These are phyloP conservation scores for Wickerhamiella allomyrinae DNA, from an alignment of 805 yeast species.

Conservation along the genomic window DNA sequence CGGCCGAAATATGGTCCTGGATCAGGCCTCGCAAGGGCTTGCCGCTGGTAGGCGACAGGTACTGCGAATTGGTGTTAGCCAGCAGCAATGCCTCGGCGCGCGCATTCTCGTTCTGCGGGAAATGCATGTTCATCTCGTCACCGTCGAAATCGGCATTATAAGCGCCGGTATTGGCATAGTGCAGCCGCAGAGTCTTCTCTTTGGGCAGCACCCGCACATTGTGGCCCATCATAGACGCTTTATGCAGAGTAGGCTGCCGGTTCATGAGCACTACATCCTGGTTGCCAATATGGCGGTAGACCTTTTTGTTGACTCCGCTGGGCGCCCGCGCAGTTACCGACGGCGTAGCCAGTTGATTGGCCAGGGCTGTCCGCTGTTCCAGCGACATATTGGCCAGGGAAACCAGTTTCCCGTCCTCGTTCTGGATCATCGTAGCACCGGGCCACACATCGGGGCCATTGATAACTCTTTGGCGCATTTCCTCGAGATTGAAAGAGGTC, in stretches of 20 bases:
- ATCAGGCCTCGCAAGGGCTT: constrained; percentile 96
- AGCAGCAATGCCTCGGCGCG: constrained; percentile 88
- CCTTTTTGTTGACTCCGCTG: constrained; percentile 62
- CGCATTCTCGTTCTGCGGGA: constrained; percentile 96
- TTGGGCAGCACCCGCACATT: constrained; percentile 93
- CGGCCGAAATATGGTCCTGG: constrained; percentile 97
- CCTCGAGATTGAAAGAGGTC: constrained; percentile 78
- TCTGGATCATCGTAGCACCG: constrained; percentile 91
- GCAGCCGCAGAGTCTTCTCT: constrained; percentile 90
- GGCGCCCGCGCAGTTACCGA: constrained; percentile 24
- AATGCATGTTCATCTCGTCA: constrained; percentile 99
- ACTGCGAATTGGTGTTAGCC: constrained; percentile 96
- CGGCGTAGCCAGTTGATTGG: constrained; percentile 89
- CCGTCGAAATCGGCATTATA: constrained; percentile 99
- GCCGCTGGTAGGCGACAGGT: constrained; percentile 96
- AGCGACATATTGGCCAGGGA: constrained; percentile 76
- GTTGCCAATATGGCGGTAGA: constrained; percentile 83
- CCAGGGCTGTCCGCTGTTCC: constrained; percentile 90
- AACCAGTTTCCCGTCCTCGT: constrained; percentile 79
- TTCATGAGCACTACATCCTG: constrained; percentile 95
- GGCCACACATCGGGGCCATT: constrained; percentile 99
- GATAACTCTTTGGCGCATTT: constrained; percentile 83
- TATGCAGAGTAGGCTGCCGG: constrained; percentile 97
- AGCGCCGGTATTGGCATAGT: constrained; percentile 98
- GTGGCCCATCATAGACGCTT: constrained; percentile 99